Evolutionary conservation across 2,329 filamentous ascomycete species (phyloP), one percentile per base, ranked within the genome.

Genomic region (Karstenula rhodostoma): DNA sequence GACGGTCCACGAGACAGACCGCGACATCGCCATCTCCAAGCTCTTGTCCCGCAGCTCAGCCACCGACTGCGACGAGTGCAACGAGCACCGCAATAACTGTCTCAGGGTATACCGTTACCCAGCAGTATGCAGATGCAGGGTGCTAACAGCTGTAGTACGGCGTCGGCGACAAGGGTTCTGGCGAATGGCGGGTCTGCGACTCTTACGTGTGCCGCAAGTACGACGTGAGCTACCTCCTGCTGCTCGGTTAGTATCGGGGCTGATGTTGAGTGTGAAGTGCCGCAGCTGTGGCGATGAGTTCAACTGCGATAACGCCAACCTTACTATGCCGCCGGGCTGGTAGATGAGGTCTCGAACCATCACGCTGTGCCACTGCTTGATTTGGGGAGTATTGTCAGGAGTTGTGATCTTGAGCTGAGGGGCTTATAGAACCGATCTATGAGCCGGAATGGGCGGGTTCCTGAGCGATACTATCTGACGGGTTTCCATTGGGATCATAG

Each of bases 291-390:
- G 53, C 27, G 52, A 56, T 8, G 53, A 59, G 27, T 59, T 56
- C 29, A 56, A 49, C 4, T 56, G 54, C 23, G 42, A 35, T 13
- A 29, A 46, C n/a, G 52, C 52, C 15, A 55, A 55, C 19, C 40
- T 46, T 19, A 35, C 52, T 4, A 46, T 46, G 42, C 52, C 63
- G 37, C 59, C 61, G 50, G 59, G 59, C 56, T 59, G 63, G 35
- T 44, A 44, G 19, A 8, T 13, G 10, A 13, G 9, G 19, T 10
- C 2, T 44, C 42, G 4, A 44, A 7, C 42, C 9, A 22, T 12
- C n/a, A 23, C 42, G 19, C 12, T 23, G 12, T 10, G 23, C 37
- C 37, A 40, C 17, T 15, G 17, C n/a, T 22, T 3, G 29, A 37
- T 50, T 23, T 23, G 17, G 27, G 27, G 17, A 6, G 12, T 19